Base-by-base conservation (phyloP, 805 yeast genomes). In the Tetrapisispora fleetii region DNA sequence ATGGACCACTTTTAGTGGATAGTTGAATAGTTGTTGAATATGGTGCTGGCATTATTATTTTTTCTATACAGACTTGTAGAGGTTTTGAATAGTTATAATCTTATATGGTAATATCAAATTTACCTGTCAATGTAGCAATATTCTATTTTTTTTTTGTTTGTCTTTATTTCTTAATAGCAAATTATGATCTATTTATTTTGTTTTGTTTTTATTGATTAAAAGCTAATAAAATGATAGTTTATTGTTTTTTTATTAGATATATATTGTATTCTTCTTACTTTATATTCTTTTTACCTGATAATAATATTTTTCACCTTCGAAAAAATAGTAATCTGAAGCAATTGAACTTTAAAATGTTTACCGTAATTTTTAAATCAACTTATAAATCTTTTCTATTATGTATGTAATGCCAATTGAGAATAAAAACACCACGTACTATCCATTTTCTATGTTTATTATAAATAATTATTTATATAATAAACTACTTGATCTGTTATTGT, bases 1-100 rank as follows among this genome's bases (percentile, higher is more conserved):
- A 70, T 1, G 95, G 95, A 2, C 95, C 95, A 60, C 81, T 81
- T 51, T 78, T 81, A 2, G 85, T 72, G 19, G 62, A 52, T 13
- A 62, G 50, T 45, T 57, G 44, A 41, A 41, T 41, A n/a, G 44
- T 30, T 30, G 44, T 41, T 4, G 44, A 41, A 16, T 41, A 41
- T 30, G 36, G 44, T 17, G 36, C 30, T 53, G 28, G 55, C 50
- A 27, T 41, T 40, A 21, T n/a, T n/a, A n/a, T n/a, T 37, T 38
- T 21, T 38, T 38, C 5, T 4, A 11, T 11, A n/a, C n/a, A n/a
- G n/a, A n/a, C 4, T 32, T 32, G 8, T 32, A 11, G 10, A 32
- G 35, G n/a, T 14, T 11, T 32, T 14, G 10, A 32, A 14, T 14
- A 32, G n/a, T 32, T 32, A 13, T 11, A 32, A 13, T 32, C 5